Evolutionary conservation across 805 yeast genomes (phyloP).

Genomic region (Zygotorulaspora sp.): DNA sequence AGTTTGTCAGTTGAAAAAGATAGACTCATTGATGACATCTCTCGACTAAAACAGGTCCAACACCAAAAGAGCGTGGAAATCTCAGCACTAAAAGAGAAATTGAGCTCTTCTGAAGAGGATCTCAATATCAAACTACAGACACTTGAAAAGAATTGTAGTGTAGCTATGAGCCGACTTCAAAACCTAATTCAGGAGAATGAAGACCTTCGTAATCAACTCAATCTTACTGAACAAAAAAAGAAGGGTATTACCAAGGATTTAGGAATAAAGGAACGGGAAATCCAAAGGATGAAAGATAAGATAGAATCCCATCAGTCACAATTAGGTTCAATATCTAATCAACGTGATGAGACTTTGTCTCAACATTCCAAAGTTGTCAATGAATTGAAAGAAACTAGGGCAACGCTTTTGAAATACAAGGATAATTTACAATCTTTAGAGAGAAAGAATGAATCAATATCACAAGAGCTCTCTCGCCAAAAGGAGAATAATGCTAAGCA

Average conservation of each 20-base stretch:
- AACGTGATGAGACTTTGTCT: slow-evolving; percentile 29
- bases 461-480: slow-evolving; percentile 33
- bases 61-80: slow-evolving; percentile 36
- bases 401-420: slow-evolving; percentile 25
- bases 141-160: slow-evolving; percentile 32
- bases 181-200: slow-evolving; percentile 43
- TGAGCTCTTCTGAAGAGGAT: slow-evolving; percentile 32
- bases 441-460: slow-evolving; percentile 33
- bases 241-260: slow-evolving; percentile 36
- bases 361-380: slow-evolving; percentile 28
- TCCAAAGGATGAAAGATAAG: slow-evolving; percentile 29
- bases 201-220: slow-evolving; percentile 39
- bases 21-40: slow-evolving; percentile 11
- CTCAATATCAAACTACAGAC: slow-evolving; percentile 37
- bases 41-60: slow-evolving; percentile 8
- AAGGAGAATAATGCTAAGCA: slow-evolving; percentile 28
- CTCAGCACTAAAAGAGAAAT: slow-evolving; percentile 28
- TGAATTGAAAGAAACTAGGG: slow-evolving; percentile 29
- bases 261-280: slow-evolving; percentile 36
- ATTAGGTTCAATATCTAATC: slow-evolving; percentile 26
- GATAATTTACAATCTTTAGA: slow-evolving; percentile 39
- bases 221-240: slow-evolving; percentile 36
- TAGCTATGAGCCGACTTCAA: slow-evolving; percentile 38
- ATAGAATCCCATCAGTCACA: slow-evolving; percentile 27
- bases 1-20: slow-evolving; percentile 34